Evolutionary conservation across 768 basidiomycete species (phyloP).

Genomic region (Tylopilus plumbeoviolaceoides): DNA sequence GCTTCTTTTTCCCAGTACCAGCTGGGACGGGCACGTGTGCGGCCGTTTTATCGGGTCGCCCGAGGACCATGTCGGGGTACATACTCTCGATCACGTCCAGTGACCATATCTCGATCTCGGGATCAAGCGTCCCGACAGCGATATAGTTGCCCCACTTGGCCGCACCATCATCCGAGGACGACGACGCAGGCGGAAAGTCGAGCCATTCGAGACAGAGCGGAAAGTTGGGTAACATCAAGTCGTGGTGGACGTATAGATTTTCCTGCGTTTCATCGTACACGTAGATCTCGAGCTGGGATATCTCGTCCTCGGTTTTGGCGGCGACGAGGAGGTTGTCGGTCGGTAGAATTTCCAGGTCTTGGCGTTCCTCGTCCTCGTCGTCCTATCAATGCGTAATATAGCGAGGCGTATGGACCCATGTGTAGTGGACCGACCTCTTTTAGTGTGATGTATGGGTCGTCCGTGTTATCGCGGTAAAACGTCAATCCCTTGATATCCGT

Average conservation of each 20-base stretch:
- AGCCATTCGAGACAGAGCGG: conserved; percentile 99
- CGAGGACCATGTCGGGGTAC: conserved; percentile 90
- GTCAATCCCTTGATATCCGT: conserved; percentile 94
- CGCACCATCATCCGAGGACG: conserved; percentile 30
- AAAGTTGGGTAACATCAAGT: conserved; percentile 95
- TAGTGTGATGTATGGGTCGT: conserved; percentile 95
- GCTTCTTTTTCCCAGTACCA: conserved; percentile 97
- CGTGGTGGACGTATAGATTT: conserved; percentile 94
- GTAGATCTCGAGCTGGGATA: conserved; percentile 93
- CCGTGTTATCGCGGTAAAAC: conserved; percentile 86
- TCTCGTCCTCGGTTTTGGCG: conserved; percentile 95
- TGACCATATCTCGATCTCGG: conserved; percentile 99
- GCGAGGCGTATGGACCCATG: background rate
- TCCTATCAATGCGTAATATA: conserved; percentile 9
- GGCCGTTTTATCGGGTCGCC: conserved; percentile 79
- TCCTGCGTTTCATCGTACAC: conserved; percentile 91
- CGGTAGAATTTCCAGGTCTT: conserved; percentile 84
- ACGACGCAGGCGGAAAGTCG: conserved; percentile 76
- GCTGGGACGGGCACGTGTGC: conserved; percentile 73
- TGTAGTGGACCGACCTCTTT: conserved; percentile 64
- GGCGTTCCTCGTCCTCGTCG: conserved; percentile 63
- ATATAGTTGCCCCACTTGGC: conserved; percentile 76
- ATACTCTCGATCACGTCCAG: conserved; percentile 90
- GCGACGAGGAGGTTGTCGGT: conserved; percentile 90
- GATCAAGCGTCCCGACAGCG: conserved; percentile 95